These are phyloP conservation scores for Pleurotus pulmonarius DNA, from an alignment of 768 basidiomycete genomes.

Conservation along the genomic window DNA sequence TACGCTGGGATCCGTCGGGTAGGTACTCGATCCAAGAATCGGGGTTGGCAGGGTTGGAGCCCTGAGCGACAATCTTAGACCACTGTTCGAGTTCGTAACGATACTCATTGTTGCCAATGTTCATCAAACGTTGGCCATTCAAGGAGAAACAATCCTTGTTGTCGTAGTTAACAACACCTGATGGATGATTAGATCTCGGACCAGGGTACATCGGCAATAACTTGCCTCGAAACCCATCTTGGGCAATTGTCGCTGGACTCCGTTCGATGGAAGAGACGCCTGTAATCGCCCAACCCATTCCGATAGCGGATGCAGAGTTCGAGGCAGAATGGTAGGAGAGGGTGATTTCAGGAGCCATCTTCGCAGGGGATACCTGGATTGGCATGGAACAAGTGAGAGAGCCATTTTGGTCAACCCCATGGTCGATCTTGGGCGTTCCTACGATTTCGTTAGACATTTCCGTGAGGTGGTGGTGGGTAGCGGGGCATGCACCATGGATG, in stretches of 20 bases:
- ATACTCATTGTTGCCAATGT: constrained; percentile 9
- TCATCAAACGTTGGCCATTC: constrained; percentile 11
- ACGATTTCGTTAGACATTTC: constrained; percentile 4
- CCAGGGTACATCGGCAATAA: neutral
- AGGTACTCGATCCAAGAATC: constrained; percentile 12
- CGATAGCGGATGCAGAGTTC: constrained; percentile 6
- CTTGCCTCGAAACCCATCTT: constrained; percentile 11
- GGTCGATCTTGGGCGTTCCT: constrained; percentile 11
- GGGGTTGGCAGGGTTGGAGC: constrained; percentile 8
- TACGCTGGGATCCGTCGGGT: constrained; percentile 6
- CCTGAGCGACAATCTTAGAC: constrained; percentile 7
- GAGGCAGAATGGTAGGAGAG: constrained; percentile 12
- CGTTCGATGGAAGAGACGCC: constrained; percentile 8
- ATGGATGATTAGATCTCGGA: neutral
- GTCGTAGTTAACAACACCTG: constrained; percentile 9
- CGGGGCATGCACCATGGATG: no score
- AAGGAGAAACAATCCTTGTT: constrained; percentile 8
- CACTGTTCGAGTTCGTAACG: constrained; percentile 12
- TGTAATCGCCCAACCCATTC: constrained; percentile 10
- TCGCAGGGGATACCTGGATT: constrained; percentile 7
- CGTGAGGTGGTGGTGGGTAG: no score
- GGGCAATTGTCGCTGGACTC: constrained; percentile 6
- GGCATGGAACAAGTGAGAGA: constrained; percentile 7
- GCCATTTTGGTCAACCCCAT: constrained; percentile 10
- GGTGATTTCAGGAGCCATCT: constrained; percentile 9